Percentiles rank a stretch among this genome's conserved stretches.
phyloP scores from a whole-genome alignment of 805 yeast genomes.

The Pichia scutulata region DNA sequence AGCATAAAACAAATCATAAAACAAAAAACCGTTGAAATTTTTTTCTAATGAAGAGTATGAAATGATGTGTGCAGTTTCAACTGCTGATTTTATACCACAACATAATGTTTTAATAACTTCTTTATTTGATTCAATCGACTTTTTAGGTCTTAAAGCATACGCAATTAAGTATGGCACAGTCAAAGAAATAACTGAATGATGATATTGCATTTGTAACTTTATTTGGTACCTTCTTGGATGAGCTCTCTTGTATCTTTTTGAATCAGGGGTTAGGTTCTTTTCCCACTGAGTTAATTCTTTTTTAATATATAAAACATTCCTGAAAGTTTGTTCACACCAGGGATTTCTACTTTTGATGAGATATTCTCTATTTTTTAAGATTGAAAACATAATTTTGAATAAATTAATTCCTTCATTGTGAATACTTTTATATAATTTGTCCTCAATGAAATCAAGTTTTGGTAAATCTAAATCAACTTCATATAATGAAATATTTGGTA shows the following conservation, averaged over 20 bases:
- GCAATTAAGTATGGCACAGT: conserved; percentile 30
- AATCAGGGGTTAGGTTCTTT: conserved; percentile 15
- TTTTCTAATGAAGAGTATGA: conserved; percentile 10
- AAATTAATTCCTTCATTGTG: conserved; percentile 21
- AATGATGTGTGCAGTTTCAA: conserved; percentile 23
- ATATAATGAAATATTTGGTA: conserved; percentile 27
- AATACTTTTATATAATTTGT: conserved; percentile 13
- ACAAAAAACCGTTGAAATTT: conserved; percentile 27
- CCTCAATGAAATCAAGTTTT: conserved; percentile 9
- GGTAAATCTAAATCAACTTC: conserved; percentile 31
- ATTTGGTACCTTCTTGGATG: conserved; percentile 23
- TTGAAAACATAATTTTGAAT: conserved; percentile 25
- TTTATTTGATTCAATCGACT: conserved; percentile 19
- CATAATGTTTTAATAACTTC: conserved; percentile 26
- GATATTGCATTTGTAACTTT: conserved; percentile 26
- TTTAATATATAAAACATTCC: conserved; percentile 25
- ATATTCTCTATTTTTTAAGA: conserved; percentile 27
- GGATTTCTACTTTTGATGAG: conserved; percentile 23
- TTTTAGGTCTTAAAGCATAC: conserved; percentile 20
- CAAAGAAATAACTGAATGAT: conserved; percentile 26
- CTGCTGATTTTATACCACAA: conserved; percentile 27
- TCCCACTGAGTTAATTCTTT: conserved; percentile 21
- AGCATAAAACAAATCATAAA: conserved; percentile 30
- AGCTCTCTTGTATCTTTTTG: conserved; percentile 12
- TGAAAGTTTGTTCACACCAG: conserved; percentile 26